Evolutionary conservation across 2,329 filamentous ascomycete species (phyloP).

Genomic region (Cladophialophora immunda): DNA sequence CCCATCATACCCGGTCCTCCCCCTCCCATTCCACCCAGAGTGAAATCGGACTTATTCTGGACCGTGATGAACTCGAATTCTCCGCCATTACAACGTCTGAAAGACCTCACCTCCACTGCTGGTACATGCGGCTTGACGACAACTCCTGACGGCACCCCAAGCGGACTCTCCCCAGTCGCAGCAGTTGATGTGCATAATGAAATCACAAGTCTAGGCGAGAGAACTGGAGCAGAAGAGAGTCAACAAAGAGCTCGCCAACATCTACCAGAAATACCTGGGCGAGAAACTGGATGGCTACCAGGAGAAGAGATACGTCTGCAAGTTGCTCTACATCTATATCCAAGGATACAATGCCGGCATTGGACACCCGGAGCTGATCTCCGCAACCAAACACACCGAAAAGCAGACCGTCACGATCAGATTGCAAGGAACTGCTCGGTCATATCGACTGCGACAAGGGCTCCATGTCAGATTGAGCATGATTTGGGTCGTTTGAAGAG

Average conservation of each 20-base stretch:
- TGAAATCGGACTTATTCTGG: too few relatives aligned
- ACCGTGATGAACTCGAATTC: too few relatives aligned
- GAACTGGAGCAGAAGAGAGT: constrained; percentile 99
- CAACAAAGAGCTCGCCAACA: constrained; percentile 99
- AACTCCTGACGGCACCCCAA: too few relatives aligned
- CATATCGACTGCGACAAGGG: too few relatives aligned
- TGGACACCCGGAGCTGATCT: constrained; percentile 97
- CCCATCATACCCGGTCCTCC: constrained; percentile 24
- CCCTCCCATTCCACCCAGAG: constrained; percentile 24
- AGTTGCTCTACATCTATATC: constrained; percentile 99
- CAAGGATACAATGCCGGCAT: constrained; percentile 99
- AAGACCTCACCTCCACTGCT: too few relatives aligned
- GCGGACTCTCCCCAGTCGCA: too few relatives aligned
- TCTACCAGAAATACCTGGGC: constrained; percentile 98
- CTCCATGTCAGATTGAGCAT: too few relatives aligned
- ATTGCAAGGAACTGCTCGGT: constrained; percentile 88
- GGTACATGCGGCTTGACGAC: too few relatives aligned
- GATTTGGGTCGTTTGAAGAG: too few relatives aligned
- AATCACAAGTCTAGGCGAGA: constrained; percentile 83
- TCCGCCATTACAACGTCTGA: too few relatives aligned
- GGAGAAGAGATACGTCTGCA: constrained; percentile 99
- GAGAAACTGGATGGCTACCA: constrained; percentile 94
- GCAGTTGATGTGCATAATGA: too few relatives aligned
- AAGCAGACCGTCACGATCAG: constrained; percentile 99
- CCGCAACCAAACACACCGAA: constrained; percentile 95